These are phyloP conservation scores for Phanerochaete sordida DNA, from an alignment of 768 basidiomycete genomes.

Conservation along the genomic window DNA sequence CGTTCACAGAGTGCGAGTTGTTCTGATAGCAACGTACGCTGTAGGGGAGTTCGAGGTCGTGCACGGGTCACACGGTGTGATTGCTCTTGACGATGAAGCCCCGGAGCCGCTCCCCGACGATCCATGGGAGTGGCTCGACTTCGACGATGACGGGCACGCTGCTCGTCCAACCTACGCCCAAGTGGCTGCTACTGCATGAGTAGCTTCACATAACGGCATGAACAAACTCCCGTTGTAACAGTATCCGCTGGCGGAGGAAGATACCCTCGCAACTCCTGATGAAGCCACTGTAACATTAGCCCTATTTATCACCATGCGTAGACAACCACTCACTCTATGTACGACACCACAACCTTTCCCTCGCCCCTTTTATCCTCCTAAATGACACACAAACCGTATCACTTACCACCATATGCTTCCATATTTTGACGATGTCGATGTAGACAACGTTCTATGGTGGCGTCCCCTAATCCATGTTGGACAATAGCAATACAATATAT, in stretches of 20 bases:
- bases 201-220: not conserved
- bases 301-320: not conserved
- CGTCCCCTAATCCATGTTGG: not conserved
- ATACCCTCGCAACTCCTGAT: not conserved
- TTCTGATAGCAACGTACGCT: conserved; percentile 14
- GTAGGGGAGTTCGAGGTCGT: conserved; percentile 58
- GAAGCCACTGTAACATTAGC: not conserved
- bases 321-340: not conserved
- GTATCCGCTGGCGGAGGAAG: not conserved
- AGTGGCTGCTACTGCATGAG: conserved; percentile 11
- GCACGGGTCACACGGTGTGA: conserved; percentile 50
- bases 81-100: conserved; percentile 50
- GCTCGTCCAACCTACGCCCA: conserved; percentile 13
- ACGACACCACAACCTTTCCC: not conserved
- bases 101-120: conserved; percentile 44
- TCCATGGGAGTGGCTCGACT: conserved; percentile 55
- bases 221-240: not conserved
- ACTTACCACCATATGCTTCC: not conserved
- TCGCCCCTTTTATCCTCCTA: not conserved
- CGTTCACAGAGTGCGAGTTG: not conserved
- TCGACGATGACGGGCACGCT: conserved; percentile 33
- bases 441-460: not conserved
- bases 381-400: not conserved
- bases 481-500: not conserved
- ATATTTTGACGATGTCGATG: not conserved